Evolutionary conservation across 768 basidiomycete species (phyloP), one percentile per base, ranked within the genome.

Genomic region (Mycena indigotica): DNA sequence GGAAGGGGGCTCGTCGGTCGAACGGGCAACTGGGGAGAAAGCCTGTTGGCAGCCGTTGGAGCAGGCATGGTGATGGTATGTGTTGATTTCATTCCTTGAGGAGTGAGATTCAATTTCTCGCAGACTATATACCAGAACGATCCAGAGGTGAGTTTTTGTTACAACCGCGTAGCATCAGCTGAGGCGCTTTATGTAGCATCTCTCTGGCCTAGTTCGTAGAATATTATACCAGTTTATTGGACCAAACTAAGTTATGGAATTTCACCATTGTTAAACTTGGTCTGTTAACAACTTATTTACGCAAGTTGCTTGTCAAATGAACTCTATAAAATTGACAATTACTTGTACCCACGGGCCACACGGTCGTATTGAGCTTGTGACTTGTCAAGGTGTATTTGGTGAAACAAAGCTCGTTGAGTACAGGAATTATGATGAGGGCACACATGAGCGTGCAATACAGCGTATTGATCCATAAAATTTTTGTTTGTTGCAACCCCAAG

Each of bases 171-270:
- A 17, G 16, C 15, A 5, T 3, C 40, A 32, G 5, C 21, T 35
- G 17, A n/a, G 21, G 3, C 32, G 8, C 32, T 35, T 35, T 17
- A 35, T n/a, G 32, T 35, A 93, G 44, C 86, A 92, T 68, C 77
- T 95, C 17, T 91, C 88, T 0, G 88, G 91, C 1, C 76, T 95
- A 16, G 91, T 95, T 4, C 77, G 92, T 60, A 78, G 87, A 56
- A 84, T 95, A 61, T 61, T 95, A 66, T 95, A 93, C 69, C 93
- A 95, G 67, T 91, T 95, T 59, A 85, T 95, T 67, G 93, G 93
- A 2, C 90, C 93, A 1, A 94, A 93, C 70, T 93, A 58, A 35
- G n/a, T n/a, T n/a, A n/a, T n/a, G n/a, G n/a, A n/a, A n/a, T n/a
- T n/a, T n/a, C n/a, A n/a, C n/a, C n/a, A n/a, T n/a, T n/a, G n/a